Base-by-base conservation (phyloP, 164 flowering plant genomes). In the Protea cynaroides region DNA sequence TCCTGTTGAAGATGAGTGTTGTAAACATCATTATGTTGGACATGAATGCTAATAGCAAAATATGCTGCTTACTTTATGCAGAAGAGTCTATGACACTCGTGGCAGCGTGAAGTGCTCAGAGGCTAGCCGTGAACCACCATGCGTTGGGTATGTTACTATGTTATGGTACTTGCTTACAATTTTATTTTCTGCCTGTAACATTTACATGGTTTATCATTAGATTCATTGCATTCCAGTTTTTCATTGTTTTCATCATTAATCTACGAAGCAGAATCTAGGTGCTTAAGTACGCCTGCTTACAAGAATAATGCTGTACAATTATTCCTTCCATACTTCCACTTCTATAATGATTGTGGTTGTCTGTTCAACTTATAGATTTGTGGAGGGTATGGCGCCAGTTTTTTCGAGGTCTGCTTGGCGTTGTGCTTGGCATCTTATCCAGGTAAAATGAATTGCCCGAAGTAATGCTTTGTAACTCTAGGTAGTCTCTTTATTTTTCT, bases 311-410 rank as follows among this genome's bases (percentile, higher is more conserved):
- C 18, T 22, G 34, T 3, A 36, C 24, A 57, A 49, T 49, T 44
- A 55, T 55, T 13, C 36, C 43, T 11, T 34, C 18, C 21, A 44
- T 51, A 7, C 47, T 61, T n/a, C 4, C 15, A 36, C 21, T 15
- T 25, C 37, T 58, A 19, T 47, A 60, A 23, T 25, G 22, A 5
- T 47, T 14, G 44, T 56, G 17, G 14, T 38, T 65, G 51, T 59
- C 2, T 50, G 18, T 34, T 71, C 7, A 37, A 37, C 64, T 51
- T 77, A 61, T 67, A 94, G 98, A 66, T 94, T 85, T 82, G 96
- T 94, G 56, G 98, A 94, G 80, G 96, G 95, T 25, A 94, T 94
- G 97, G 96, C 99, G 61, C 99, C 97, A 13, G 99, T 91, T 10
- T 94, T 94, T 79, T 91, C 99, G 66, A 84, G 89, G 73, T 68